Evolutionary conservation across 495 filamentous ascomycete genomes (phyloP), one percentile per base, ranked within the genome.

Genomic region (Neohortaea acidophila): DNA sequence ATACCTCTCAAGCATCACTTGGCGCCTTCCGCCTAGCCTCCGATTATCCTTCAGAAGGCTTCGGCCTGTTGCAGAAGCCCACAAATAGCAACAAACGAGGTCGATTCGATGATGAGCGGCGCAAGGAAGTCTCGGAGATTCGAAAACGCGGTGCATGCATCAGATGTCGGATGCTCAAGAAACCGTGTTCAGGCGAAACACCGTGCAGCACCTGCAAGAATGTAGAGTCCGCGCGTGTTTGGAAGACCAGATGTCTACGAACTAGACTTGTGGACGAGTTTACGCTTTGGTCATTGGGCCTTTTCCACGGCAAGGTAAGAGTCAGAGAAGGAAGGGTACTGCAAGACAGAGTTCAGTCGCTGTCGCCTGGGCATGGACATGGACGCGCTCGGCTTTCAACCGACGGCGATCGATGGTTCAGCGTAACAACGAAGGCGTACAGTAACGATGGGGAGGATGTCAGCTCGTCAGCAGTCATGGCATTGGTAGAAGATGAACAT

Each of bases 91-190:
- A 75, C 47, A 64, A 70, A 4, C 72, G 84, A 12, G 74, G 77
- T 0, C 65, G 74, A 22, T 92, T 89, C 51, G 68, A 72, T 27
- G 66, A 74, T 5, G 61, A 59, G 2, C 61, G 84, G 37, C 69
- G 84, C 33, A 75, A 75, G 50, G 78, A 92, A 54, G 81, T 92
- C 2, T 77, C 84, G 49, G 75, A 78, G 49, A 73, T 89, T 21
- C 69, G 84, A 19, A 82, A 83, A 50, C 67, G 72, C 19, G 84
- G 84, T 15, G 84, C 84, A 11, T 92, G 84, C 49, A 82, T 86
- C 38, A 72, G 84, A 31, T 92, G 84, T 59, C 70, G 81, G 2
- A 84, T 92, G 63, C 62, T 92, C 9, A 79, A 84, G 51, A 92
- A 92, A 59, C 78, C 79, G 60, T 92, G 84, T 51, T 86, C 81